phyloP scores from a whole-genome alignment of 2,329 filamentous ascomycete genomes.

The Massarina eburnea region DNA sequence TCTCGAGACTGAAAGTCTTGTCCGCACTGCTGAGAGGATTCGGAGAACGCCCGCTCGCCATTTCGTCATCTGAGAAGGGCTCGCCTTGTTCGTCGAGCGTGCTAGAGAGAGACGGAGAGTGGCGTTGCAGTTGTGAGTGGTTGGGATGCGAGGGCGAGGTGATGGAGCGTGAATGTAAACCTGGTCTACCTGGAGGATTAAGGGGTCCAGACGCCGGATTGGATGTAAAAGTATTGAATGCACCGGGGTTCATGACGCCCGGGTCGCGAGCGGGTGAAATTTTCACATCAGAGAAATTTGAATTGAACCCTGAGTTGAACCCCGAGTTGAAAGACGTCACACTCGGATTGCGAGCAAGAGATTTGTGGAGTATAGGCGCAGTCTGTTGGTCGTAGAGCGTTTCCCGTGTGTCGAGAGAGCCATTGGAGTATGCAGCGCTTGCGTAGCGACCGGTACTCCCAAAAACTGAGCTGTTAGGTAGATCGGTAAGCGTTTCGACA shows the following conservation, averaged over 20 bases:
- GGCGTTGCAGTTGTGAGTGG: conserved; percentile 44
- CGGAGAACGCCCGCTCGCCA: conserved; percentile 50
- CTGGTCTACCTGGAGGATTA: conserved; percentile 55
- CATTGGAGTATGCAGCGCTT: conserved; percentile 27
- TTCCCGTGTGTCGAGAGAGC: conserved; percentile 68
- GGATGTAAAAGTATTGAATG: conserved; percentile 47
- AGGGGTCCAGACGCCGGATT: conserved; percentile 47
- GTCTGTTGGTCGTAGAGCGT: conserved; percentile 92
- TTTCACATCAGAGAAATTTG: conserved; percentile 72
- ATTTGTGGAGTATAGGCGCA: conserved; percentile 84
- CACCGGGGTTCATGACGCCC: conserved; percentile 58
- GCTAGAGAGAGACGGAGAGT: conserved; percentile 56
- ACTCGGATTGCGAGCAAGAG: conserved; percentile 69
- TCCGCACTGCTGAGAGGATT: conserved; percentile 15
- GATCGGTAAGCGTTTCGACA: conserved; percentile 35
- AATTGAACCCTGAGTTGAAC: conserved; percentile 48
- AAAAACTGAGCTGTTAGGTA: conserved; percentile 36
- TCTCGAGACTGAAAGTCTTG: conserved; percentile 39
- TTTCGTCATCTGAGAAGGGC: conserved; percentile 76
- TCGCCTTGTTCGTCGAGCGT: conserved; percentile 76
- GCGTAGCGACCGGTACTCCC: conserved; percentile 25
- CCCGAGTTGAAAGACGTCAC: conserved; percentile 76
- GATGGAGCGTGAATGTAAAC: conserved; percentile 77
- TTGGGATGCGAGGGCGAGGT: conserved; percentile 70
- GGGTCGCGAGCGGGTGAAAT: conserved; percentile 60